Evolutionary conservation across 352 stramenopile species (phyloP), one percentile per base, ranked within the genome.

Genomic region (Globisporangium cystogenes): DNA sequence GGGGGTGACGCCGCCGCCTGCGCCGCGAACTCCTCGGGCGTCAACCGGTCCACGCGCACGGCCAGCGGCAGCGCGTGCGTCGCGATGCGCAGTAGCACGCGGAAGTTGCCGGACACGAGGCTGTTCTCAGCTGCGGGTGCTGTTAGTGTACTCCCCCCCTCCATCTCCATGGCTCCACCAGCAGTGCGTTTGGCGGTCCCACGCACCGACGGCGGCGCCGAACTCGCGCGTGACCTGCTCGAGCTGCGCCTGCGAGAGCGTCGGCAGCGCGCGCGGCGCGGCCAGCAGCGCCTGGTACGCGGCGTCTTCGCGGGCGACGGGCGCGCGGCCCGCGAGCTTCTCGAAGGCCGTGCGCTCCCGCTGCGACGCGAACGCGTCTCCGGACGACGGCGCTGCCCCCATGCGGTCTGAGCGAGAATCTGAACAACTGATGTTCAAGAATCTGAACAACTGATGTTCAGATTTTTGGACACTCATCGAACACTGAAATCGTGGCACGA

Each of bases 21-120:
- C 31, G 56, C 64, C 20, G 61, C 70, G 8, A 81, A 39, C 51
- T 87, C 72, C 4, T 72, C 76, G 7, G 73, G 53, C 20, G 61
- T 75, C 74, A 86, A 82, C 24, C 67, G 66, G 18, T 82, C 76
- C 33, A 87, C 62, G 51, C 64, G 73, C 31, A 67, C 86, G 64
- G 72, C 72, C 6, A 85, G 65, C 41, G 74, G 70, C 55, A 90
- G 62, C 50, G 53, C 23, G 26, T 86, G 73, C 36, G 86, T 74
- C 51, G 73, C 68, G 43, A 66, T 73, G 21, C 78, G 82, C 51
- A 90, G 54, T 57, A 93, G 57, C 46, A 91, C 77, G 29, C 76
- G 74, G 51, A 91, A 93, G 61, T 93, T 93, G 37, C 82, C 78
- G 0, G 77, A 90, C 20, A 57, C 55, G 27, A 87, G 57, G 44